Conservation (phyloP, 208 protist species). For the Leishmania gerbilli region DNA sequence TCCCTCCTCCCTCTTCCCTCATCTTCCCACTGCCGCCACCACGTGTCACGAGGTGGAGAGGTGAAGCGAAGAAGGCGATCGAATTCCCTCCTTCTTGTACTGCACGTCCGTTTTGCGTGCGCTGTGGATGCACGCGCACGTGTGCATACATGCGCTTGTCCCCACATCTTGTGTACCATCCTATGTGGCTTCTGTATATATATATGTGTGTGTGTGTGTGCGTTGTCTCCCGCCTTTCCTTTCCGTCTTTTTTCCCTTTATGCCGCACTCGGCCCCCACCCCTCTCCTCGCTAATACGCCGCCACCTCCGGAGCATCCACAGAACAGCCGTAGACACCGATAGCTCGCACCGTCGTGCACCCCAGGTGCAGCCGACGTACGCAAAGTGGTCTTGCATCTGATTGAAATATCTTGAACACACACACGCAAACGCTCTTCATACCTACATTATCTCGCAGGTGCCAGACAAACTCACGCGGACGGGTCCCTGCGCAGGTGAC, state of each 20-base stretch:
- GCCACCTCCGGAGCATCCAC: not conserved
- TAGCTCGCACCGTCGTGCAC: not conserved
- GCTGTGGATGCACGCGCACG: not conserved
- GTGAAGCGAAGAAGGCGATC: not conserved
- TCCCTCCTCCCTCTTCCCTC: not conserved
- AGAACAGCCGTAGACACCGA: not conserved
- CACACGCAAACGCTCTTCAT: too few species aligned
- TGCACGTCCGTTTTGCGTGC: not conserved
- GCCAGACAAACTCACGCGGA: too few species aligned
- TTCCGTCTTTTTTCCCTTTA: not conserved
- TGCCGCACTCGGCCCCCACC: not conserved
- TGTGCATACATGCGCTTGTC: not conserved
- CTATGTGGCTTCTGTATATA: too few species aligned
- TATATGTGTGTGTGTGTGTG: not conserved
- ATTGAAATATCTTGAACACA: not conserved
- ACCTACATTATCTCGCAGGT: too few species aligned
- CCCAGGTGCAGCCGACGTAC: not conserved
- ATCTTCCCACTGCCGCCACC: not conserved
- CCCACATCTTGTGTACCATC: not conserved
- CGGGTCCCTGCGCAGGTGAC: too few species aligned
- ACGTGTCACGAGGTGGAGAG: not conserved
- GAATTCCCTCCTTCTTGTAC: not conserved
- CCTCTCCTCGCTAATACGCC: not conserved
- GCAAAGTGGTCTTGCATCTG: not conserved
- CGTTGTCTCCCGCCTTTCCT: not conserved